Percentiles rank a stretch among this genome's conserved stretches.
These are phyloP conservation scores for Ambrosia trifida DNA, from an alignment of 129 eudicot species.

Conservation along the genomic window DNA sequence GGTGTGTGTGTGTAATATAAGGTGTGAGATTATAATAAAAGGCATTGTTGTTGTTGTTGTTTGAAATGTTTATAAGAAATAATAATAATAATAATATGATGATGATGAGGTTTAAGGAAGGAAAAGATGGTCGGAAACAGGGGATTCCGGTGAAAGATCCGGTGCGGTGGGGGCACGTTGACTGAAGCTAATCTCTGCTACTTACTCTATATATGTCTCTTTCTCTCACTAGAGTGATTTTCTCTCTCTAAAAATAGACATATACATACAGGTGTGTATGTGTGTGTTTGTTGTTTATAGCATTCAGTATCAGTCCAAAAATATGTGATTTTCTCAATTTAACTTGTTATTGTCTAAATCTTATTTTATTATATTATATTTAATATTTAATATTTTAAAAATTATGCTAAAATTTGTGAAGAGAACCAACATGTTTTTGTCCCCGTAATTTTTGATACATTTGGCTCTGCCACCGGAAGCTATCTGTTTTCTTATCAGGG, in stretches of 20 bases:
- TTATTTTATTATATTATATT: conserved; percentile 10
- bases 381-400: not conserved
- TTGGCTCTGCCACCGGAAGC: too few species aligned
- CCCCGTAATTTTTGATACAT: too few species aligned
- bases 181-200: conserved; percentile 31
- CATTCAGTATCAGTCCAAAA: conserved; percentile 30
- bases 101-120: too few species aligned
- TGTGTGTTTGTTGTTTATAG: conserved; percentile 16
- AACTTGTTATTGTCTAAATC: conserved; percentile 31
- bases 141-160: conserved; percentile 31
- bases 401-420: too few species aligned
- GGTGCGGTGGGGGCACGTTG: conserved; percentile 38
- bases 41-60: not conserved
- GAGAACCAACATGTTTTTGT: too few species aligned
- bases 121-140: conserved; percentile 24
- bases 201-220: not conserved
- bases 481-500: too few species aligned
- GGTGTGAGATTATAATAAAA: conserved; percentile 4
- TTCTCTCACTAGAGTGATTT: conserved; percentile 14
- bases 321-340: conserved; percentile 29
- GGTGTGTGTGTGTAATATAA: conserved; percentile 16
- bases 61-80: too few species aligned
- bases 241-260: conserved; percentile 33
- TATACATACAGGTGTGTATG: conserved; percentile 36
- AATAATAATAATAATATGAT: too few species aligned